Evolutionary conservation across 1,284 basidiomycete genomes (phyloP).

Genomic region (Ganoderma leucocontextum): DNA sequence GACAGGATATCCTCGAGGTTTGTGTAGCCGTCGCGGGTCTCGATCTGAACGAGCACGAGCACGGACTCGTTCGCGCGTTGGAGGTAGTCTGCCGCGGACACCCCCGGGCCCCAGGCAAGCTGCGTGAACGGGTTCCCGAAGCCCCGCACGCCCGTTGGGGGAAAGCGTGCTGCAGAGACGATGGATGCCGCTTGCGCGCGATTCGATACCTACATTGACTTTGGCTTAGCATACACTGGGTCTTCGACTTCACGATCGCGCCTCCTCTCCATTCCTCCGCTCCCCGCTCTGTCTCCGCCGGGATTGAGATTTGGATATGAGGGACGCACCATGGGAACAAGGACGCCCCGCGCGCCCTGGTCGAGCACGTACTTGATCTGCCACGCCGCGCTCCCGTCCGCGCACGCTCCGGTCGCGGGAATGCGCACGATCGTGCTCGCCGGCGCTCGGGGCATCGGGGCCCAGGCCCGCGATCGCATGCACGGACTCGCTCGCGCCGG

Average conservation of each 20-base stretch:
- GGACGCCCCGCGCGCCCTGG: slow-evolving; percentile 65
- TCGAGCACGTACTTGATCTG: slow-evolving; percentile 76
- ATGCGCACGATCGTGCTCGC: slow-evolving; percentile 66
- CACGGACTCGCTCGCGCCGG: slow-evolving; percentile 62
- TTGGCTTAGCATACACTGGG: not conserved
- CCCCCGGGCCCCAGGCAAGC: slow-evolving; percentile 53
- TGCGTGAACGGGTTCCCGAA: slow-evolving; percentile 71
- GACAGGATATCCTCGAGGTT: slow-evolving; percentile 69
- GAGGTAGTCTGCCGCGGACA: slow-evolving; percentile 61
- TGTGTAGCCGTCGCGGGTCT: slow-evolving; percentile 65
- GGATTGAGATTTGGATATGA: too few species aligned
- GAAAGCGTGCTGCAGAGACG: slow-evolving; percentile 63
- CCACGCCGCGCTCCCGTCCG: slow-evolving; percentile 59
- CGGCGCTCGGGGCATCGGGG: slow-evolving; percentile 52
- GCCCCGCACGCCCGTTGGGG: slow-evolving; percentile 64
- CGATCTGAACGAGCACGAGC: slow-evolving; percentile 73
- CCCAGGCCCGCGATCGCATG: slow-evolving; percentile 58
- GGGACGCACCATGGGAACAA: slow-evolving; percentile 74
- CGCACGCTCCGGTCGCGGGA: slow-evolving; percentile 63
- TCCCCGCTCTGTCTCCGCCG: too few species aligned
- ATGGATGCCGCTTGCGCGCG: slow-evolving; percentile 64
- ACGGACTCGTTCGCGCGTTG: slow-evolving; percentile 62
- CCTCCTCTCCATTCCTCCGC: not conserved
- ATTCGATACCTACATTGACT: slow-evolving; percentile 35
- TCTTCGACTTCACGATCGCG: not conserved